Evolutionary conservation across 305 asterid genomes (phyloP).

Genomic region (Fraxinus velutina): DNA sequence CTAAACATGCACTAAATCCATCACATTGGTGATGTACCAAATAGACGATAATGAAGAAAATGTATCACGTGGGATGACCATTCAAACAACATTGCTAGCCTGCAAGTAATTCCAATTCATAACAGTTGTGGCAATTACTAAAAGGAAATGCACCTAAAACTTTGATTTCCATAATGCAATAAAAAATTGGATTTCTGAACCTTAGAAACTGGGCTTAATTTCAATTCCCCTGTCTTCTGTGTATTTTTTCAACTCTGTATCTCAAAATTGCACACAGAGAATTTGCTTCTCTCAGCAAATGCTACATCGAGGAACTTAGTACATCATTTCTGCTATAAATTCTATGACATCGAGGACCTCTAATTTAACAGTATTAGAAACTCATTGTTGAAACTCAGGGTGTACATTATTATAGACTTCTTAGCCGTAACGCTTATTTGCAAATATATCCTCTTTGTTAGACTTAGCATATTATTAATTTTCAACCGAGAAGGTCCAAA

Average conservation of each 20-base stretch:
- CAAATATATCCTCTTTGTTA: not conserved
- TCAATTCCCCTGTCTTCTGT: not conserved
- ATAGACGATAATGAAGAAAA: not conserved
- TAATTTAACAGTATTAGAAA: not conserved
- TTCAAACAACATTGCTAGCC: not conserved
- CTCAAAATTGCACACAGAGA: not conserved
- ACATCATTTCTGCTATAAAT: not conserved
- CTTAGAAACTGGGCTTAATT: not conserved
- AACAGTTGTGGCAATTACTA: not conserved
- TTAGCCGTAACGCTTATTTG: not conserved
- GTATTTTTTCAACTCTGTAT: not conserved
- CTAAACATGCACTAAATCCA: not conserved
- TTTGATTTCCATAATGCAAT: not conserved
- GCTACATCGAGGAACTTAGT: not conserved
- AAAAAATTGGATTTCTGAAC: not conserved
- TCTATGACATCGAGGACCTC: not conserved
- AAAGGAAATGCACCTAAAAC: not conserved
- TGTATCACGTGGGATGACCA: not conserved
- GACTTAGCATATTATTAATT: not conserved
- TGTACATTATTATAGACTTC: not conserved
- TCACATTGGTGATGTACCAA: not conserved
- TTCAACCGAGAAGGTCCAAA: not conserved
- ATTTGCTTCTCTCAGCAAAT: not conserved
- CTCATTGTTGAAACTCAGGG: not conserved
- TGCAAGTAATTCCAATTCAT: not conserved